Evolutionary conservation across 2,329 filamentous ascomycete species (phyloP), one percentile per base, ranked within the genome.

Genomic region (Aspergillus tubingensis): DNA sequence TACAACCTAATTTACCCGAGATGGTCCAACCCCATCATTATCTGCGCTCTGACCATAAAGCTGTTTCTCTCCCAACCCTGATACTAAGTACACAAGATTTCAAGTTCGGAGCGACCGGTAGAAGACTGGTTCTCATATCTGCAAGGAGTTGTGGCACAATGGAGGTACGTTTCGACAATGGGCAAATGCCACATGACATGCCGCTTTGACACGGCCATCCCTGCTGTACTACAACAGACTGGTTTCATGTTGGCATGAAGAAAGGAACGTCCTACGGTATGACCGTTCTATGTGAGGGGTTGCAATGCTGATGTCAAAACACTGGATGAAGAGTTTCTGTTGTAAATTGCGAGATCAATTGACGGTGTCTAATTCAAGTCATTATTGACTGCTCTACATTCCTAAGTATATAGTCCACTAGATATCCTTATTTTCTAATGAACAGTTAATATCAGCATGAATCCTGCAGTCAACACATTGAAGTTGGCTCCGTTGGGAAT

Each of bases 1-100:
- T 23, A 49, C 47, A 32, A 30, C 47, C 47, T 50, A 50, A 50
- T 30, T 50, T 50, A 50, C 47, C 47, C 47, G 47, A 32, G 47
- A 27, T 17, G 25, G 30, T 25, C 30, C 25, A 30, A 50, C 47
- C 47, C 47, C 47, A 32, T 49, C 44, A 49, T 50, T 27, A 27
- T 10, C 47, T 5, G 23, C 47, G 25, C 47, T 50, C 8, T 50
- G 25, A 30, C 25, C 27, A 11, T 27, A 32, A 8, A 32, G 8
- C n/a, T 6, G 11, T 23, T 44, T 44, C 8, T 21, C 41, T 44
- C 19, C n/a, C 19, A 6, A 21, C 41, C 5, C 8, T 21, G 11
- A 21, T 44, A 19, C 27, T 30, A 13, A 36, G 32, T 36, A 36
- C 11, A 36, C 32, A 36, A 36, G 39, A 10, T 17, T 8, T 43